Base-by-base conservation (phyloP, 345 rosid species). In the Populus euphratica region DNA sequence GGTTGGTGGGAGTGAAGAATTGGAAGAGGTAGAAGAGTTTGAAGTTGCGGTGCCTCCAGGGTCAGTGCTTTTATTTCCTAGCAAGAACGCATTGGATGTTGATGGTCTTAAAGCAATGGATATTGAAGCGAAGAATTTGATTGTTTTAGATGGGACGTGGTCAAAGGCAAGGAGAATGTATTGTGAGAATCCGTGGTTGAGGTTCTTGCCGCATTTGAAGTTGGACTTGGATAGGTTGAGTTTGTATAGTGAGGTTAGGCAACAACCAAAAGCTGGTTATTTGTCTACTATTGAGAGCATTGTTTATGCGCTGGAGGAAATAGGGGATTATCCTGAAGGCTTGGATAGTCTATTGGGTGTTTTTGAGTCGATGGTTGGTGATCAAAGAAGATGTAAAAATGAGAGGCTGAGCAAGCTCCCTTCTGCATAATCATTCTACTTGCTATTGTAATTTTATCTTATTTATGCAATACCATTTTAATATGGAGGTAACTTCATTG, bases 61-160 rank as follows among this genome's bases (percentile, higher is more conserved):
- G 25, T 89, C 98, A 20, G 87, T 90, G 1, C 76, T 91, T 77
- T 76, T 93, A 63, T 94, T 89, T 76, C 98, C 97, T 0, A 87
- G 93, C 44, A 86, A 89, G 36, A 79, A 81, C 36, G 91, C 92
- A 1, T 77, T 89, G 38, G 72, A 86, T 68, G 79, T 89, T 77
- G 85, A 69, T 17, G 91, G 83, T 56, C 83, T 93, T 52, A 74
- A 79, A 77, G 88, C 71, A 39, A 83, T 79, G 81, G 79, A 82
- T 11, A 74, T 85, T 16, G 79, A 88, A 72, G 86, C 88, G 66
- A 89, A 81, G 86, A 93, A 89, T 75, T 86, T 94, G 87, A 87
- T 94, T 66, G 97, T 90, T 74, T 84, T 94, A 69, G 97, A 94
- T 63, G 98, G 97, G 75, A 94, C 97, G 0, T 93, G 95, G 98